Evolutionary conservation across 139 green algal species (phyloP), one percentile per base, ranked within the genome.

Genomic region (Chlorella sp.): DNA sequence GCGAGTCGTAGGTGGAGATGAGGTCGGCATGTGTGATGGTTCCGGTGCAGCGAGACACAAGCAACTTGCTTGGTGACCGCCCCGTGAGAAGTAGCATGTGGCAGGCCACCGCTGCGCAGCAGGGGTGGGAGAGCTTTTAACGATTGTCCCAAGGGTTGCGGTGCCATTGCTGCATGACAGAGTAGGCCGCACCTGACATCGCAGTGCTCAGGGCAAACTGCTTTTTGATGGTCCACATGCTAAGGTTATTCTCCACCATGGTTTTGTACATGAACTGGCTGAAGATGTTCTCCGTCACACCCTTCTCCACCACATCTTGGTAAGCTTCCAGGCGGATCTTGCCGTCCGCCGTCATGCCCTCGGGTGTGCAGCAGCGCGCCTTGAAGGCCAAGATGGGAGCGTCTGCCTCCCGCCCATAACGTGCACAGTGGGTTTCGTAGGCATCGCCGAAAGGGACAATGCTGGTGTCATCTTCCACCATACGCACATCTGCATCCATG

Each of bases 231-330:
- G 90, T 92, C 94, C 94, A 99, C 75, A 99, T 91, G 83, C 97
- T 90, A 81, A 97, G 93, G 85, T 90, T 96, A 78, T 87, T 87
- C 55, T 88, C 95, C 26, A 95, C 94, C 88, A 99, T 89, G 13
- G 89, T 96, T 91, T 99, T 99, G 96, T 99, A 99, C 84, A 98
- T 95, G 86, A 94, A 99, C 93, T 98, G 95, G 38, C 80, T 94
- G 86, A 99, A 98, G 72, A 99, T 91, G 84, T 97, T 98, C 85
- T 99, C 96, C 44, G 80, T 95, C 15, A 99, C 96, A 32, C 96
- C 74, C 39, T 92, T 76, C 41, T 91, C 83, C 47, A 93, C 87
- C 32, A 94, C 85, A 34, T 90, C 82, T 41, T 82, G 62, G 89
- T 95, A 99, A 0, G 95, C 94, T 80, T 89, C 74, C 74, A 94